Percentiles rank a stretch among this genome's conserved stretches.
Conservation (phyloP, 495 filamentous ascomycete species). For the Xylaria palmicola region DNA sequence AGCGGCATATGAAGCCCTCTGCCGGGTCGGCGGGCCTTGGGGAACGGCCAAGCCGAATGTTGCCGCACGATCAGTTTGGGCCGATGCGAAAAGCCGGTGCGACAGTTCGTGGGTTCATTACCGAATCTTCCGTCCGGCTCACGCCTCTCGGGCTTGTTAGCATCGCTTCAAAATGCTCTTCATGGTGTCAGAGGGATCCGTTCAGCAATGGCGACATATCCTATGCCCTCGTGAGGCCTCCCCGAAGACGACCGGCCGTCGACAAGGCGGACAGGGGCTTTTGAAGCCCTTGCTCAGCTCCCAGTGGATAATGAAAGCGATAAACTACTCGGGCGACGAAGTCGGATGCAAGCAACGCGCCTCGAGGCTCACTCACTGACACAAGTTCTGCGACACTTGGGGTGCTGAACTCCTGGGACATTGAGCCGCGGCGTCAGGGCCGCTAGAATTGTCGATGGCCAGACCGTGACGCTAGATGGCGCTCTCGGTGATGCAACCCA, state of each 20-base stretch:
- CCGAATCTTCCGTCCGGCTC: constrained; percentile 11
- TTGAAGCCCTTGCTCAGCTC: constrained; percentile 46
- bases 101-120: constrained; percentile 27
- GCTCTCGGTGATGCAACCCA: constrained; percentile 24
- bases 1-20: constrained; percentile 12
- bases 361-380: constrained; percentile 8
- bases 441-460: constrained; percentile 15
- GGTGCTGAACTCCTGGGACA: constrained; percentile 10
- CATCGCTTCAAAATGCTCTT: constrained; percentile 17
- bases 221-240: constrained; percentile 49
- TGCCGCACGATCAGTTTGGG: constrained; percentile 8
- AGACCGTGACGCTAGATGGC: constrained; percentile 24
- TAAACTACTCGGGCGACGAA: constrained; percentile 21
- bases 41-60: constrained; percentile 15
- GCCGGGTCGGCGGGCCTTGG: not conserved
- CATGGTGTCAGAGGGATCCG: not conserved
- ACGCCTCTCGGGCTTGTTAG: constrained; percentile 25
- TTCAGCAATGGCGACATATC: constrained; percentile 34
- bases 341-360: constrained; percentile 21
- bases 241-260: constrained; percentile 32
- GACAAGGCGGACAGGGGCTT: constrained; percentile 37
- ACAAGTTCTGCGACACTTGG: constrained; percentile 13
- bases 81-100: constrained; percentile 4
- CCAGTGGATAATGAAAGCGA: constrained; percentile 30
- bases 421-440: constrained; percentile 17